Evolutionary conservation across 169 alveolate genomes (phyloP).

Genomic region (Eimeria falciformis): DNA sequence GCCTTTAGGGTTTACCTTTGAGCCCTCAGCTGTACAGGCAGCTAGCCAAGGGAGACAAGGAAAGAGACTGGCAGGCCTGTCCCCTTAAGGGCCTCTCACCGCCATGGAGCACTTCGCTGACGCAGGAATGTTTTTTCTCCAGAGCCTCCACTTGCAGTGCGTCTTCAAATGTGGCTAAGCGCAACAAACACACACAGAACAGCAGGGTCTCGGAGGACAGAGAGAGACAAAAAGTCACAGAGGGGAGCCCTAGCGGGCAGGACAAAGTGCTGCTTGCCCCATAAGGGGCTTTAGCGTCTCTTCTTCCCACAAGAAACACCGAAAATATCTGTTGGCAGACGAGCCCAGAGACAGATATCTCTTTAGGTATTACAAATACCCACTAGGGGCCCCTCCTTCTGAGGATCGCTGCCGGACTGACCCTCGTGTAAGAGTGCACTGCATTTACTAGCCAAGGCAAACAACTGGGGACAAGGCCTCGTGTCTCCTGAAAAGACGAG

Average conservation of each 20-base stretch:
- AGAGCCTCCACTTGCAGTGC: slow-evolving; percentile 86
- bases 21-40: background rate
- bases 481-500: slow-evolving; percentile 95
- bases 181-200: background rate
- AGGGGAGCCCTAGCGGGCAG: background rate
- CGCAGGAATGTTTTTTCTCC: slow-evolving; percentile 86
- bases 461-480: slow-evolving; percentile 90
- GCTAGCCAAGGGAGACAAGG: no score
- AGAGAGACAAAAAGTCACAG: background rate
- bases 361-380: no score
- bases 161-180: slow-evolving; percentile 89
- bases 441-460: slow-evolving; percentile 86
- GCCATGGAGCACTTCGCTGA: slow-evolving; percentile 75
- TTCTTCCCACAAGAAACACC: no score
- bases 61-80: background rate
- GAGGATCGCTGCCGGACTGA: slow-evolving; percentile 8
- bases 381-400: slow-evolving; percentile 3
- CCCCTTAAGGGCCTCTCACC: slow-evolving; percentile 36
- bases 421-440: slow-evolving; percentile 94
- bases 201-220: background rate
- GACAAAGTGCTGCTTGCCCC: no score
- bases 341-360: no score
- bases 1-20: background rate
- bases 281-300: no score
- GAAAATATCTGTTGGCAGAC: no score